A percentile compares a stretch with the other conserved stretches of the same genome.
phyloP scores from a whole-genome alignment of 352 stramenopile genomes.

The Globisporangium takayamanum region DNA sequence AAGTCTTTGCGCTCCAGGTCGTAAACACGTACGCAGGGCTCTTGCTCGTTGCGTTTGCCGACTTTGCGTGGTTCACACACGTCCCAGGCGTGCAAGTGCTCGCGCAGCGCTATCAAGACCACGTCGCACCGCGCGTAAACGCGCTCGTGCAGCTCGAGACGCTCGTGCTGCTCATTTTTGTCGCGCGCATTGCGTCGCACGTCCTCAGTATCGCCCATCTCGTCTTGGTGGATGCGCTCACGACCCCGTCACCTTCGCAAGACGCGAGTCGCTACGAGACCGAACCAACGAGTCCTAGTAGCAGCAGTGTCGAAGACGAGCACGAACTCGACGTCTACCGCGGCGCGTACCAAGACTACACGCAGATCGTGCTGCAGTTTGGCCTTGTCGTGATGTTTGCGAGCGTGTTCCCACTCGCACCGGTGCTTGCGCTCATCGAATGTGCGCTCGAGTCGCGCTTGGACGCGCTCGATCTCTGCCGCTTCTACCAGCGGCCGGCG shows the following conservation, averaged over 20 bases:
- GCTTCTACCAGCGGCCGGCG: constrained; percentile 30
- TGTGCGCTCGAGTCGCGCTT: constrained; percentile 31
- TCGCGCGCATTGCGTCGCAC: constrained; percentile 20
- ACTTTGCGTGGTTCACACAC: constrained; percentile 3
- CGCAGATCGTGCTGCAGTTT: constrained; percentile 33
- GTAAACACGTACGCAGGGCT: constrained; percentile 33
- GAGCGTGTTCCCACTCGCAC: constrained; percentile 27
- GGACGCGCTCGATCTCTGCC: constrained; percentile 38
- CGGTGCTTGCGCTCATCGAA: constrained; percentile 35
- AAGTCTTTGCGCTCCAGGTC: constrained; percentile 38
- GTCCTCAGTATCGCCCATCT: constrained; percentile 11
- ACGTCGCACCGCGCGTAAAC: constrained; percentile 16
- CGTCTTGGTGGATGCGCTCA: neutral
- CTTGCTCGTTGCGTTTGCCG: constrained; percentile 23
- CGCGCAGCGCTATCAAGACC: constrained; percentile 8
- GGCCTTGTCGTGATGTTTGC: constrained; percentile 43
- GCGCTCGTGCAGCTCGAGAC: constrained; percentile 37
- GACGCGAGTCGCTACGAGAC: neutral
- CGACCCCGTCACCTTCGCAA: neutral
- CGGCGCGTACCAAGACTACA: constrained; percentile 33
- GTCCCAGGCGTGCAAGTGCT: constrained; percentile 1
- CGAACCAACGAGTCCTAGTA: neutral
- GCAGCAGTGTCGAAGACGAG: constrained; percentile 10
- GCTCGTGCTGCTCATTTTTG: constrained; percentile 29
- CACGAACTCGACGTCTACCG: constrained; percentile 18